Evolutionary conservation across 306 rosid species (phyloP), one percentile per base, ranked within the genome.

Genomic region (Sesbania bispinosa): DNA sequence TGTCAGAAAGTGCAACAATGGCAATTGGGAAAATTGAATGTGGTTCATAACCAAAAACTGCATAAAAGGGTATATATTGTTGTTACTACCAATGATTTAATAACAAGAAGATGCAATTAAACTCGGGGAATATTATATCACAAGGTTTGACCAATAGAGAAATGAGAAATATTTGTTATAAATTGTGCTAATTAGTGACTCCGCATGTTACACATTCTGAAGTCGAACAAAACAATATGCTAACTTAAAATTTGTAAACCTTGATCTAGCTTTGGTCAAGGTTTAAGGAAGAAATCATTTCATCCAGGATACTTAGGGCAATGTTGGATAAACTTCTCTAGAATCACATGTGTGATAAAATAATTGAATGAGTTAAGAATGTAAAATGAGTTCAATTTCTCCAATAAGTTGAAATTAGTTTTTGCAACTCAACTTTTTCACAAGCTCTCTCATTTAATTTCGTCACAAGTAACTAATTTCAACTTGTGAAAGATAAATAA

Each of bases 1-100:
- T 80, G 74, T 80, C 85, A 55, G 84, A 84, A 19, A 94, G 90
- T 19, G 89, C 94, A 65, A 85, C 83, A 38, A 73, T 74, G 39
- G 96, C 98, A 67, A 94, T 75, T 4, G 97, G 89, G 52, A 84
- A 79, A 74, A 90, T 92, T 6, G 97, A 94, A 80, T 94, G 97
- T 27, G 98, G 97, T 62, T 94, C 97, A 42, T 88, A 90, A n/a
- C 94, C 94, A 66, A 93, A 83, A 21, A 94, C 98, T 90, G 85
- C 89, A 84, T 1, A 8, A 45, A 68, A 24, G 5, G 50, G n/a
- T n/a, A n/a, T 33, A 48, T 2, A 36, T 0, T 7, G 5, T 41
- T 53, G 13, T 4, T 48, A 52, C 58, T 11, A 30, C 46, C 19
- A 43, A 26, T 39, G 11, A 6, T 43, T 23, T 41, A 15, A 23